Evolutionary conservation across 2,329 filamentous ascomycete genomes (phyloP), one percentile per base, ranked within the genome.

Genomic region (Fusarium nodosum): DNA sequence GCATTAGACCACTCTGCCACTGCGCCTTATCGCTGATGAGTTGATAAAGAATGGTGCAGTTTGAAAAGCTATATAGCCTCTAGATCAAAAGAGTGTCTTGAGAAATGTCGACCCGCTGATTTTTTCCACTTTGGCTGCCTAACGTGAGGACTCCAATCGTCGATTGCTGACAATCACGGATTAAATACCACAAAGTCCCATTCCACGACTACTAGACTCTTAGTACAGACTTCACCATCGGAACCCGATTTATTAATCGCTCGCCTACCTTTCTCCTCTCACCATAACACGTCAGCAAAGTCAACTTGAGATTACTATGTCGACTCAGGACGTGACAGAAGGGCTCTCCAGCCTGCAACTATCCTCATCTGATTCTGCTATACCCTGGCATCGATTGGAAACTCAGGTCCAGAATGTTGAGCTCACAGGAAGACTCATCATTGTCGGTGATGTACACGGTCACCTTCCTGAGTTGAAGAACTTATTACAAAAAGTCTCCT

Each of bases 401-500:
- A 38, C n/a, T 13, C 38, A 51, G 8, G 34, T 69, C 7, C 38
- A 45, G 10, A 36, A 60, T 24, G 30, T 60, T 3, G 22, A 64
- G 13, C 15, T 26, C 7, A 55, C 12, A 47, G 53, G 51, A 20
- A 68, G 66, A 34, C 33, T 74, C 1, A 41, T 97, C n/a, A 85
- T 97, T 58, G 84, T 97, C 30, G 94, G 94, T 47, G 94, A 97
- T 80, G 92, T 97, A 2, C 94, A 97, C 79, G 94, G 94, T 15
- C 94, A 94, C 79, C 87, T 87, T 64, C 76, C 86, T 11, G 87
- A 93, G 64, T 82, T 92, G 77, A 79, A 82, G 75, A 77, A 83
- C 16, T 83, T 97, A 7, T 83, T 97, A 11, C 76, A 84, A 6
- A 90, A 93, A 74, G 81, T 91, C 15, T 78, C 83, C n/a, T 94